Percentiles rank a stretch among this genome's conserved stretches.
These are phyloP conservation scores for Marchantia polymorpha DNA, from an alignment of 225 moss, liverwort and hornwort genomes.

Conservation along the genomic window DNA sequence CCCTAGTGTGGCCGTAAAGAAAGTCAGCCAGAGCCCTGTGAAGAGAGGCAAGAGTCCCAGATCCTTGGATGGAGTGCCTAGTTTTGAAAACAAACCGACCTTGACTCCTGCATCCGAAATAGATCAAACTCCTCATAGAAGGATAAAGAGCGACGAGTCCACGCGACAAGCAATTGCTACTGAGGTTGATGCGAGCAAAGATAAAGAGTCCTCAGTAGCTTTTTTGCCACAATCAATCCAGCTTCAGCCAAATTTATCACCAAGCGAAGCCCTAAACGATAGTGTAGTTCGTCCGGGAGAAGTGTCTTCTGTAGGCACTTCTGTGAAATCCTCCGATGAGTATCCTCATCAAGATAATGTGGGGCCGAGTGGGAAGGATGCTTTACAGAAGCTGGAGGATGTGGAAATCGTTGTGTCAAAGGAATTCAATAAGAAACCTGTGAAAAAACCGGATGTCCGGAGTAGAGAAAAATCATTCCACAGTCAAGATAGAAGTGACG, in stretches of 20 bases:
- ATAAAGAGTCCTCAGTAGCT: neutral
- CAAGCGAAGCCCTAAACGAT: constrained; percentile 7
- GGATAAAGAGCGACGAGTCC: constrained; percentile 15
- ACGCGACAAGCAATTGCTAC: constrained; percentile 13
- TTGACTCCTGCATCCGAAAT: constrained; percentile 7
- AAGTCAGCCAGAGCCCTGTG: constrained; percentile 37
- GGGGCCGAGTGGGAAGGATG: constrained; percentile 14
- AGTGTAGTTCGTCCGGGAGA: neutral
- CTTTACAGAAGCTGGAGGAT: constrained; percentile 13
- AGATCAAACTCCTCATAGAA: constrained; percentile 9
- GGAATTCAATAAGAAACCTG: constrained; percentile 39
- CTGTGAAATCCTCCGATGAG: neutral
- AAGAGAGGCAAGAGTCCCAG: constrained; percentile 47
- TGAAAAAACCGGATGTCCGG: constrained; percentile 46
- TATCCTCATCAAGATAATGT: neutral
- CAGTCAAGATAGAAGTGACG: constrained; percentile 47
- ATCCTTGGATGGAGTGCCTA: constrained; percentile 31
- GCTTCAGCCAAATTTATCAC: neutral
- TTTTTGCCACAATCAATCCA: neutral
- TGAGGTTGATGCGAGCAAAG: constrained; percentile 5
- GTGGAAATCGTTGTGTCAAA: constrained; percentile 9
- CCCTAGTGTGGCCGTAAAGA: constrained; percentile 45
- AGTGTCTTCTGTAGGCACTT: neutral
- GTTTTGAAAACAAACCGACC: constrained; percentile 28
- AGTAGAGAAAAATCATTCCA: constrained; percentile 47